These are phyloP conservation scores for Cladosporium sp. DNA, from an alignment of 2,329 filamentous ascomycete genomes.

Conservation along the genomic window DNA sequence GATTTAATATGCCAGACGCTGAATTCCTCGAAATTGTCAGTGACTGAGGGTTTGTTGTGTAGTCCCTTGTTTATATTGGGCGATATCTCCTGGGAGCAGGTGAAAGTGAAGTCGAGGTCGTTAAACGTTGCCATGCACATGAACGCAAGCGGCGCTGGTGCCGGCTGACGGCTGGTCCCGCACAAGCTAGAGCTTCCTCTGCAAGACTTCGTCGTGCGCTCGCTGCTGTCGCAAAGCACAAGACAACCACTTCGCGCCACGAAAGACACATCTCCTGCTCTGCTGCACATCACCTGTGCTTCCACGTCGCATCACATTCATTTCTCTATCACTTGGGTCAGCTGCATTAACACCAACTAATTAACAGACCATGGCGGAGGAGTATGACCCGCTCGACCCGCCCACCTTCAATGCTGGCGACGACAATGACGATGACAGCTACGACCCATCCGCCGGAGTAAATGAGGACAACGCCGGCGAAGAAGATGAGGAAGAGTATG, in stretches of 20 bases:
- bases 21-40: too few species aligned
- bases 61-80: neutral
- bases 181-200: too few species aligned
- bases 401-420: slow-evolving; percentile 22
- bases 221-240: slow-evolving; percentile 4
- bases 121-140: too few species aligned
- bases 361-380: slow-evolving; percentile 41
- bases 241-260: too few species aligned
- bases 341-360: neutral
- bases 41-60: neutral
- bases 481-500: slow-evolving; percentile 30
- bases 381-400: slow-evolving; percentile 24
- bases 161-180: too few species aligned
- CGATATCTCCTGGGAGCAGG: neutral
- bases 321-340: neutral
- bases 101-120: too few species aligned
- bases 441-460: slow-evolving; percentile 26
- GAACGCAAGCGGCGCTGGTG: too few species aligned
- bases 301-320: neutral
- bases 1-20: neutral
- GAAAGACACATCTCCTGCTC: neutral
- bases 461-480: slow-evolving; percentile 17
- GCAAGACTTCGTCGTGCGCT: neutral
- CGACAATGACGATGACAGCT: slow-evolving; percentile 35
- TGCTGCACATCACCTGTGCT: neutral